Evolutionary conservation across 371 early-diverging fungal genomes (phyloP), one percentile per base, ranked within the genome.

Genomic region (Syncephalastrum contaminatum): DNA sequence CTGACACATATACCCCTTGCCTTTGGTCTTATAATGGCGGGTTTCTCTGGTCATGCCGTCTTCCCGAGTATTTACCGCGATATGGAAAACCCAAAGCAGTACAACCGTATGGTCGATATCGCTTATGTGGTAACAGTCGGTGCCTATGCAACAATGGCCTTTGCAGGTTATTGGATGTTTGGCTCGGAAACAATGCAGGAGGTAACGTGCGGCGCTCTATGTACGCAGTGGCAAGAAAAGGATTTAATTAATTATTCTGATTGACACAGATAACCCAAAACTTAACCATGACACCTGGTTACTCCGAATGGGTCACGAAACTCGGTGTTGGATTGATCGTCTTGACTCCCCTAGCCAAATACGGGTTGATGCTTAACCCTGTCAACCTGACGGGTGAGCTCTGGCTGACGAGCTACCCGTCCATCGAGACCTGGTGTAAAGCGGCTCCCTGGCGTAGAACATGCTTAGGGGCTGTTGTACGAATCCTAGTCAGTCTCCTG

Each of bases 101-200:
- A 78, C 60, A 62, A 63, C 10, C 51, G 41, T 2, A 68, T 86
- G 63, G 72, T 88, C 13, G 80, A 86, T 51, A 41, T 75, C 6
- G 75, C 87, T 1, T 90, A 84, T 59, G 21, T 65, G 1, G 47
- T 77, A 24, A 78, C 77, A 4, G 53, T 68, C 22, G 4, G 54
- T 8, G 56, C 84, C 2, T 88, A 87, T 60, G 19, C 77, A 4
- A 51, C 57, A 4, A 68, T 90, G 56, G 84, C 81, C 2, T 62
- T 66, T 15, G 54, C 67, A 49, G 88, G 90, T 16, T 90, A 88
- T 63, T 20, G 70, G 30, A 90, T 90, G 90, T 90, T 88, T 80
- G 90, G 90, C 1, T 54, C 65, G 43, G 66, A 56, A 15, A 72
- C 77, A 8, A 64, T 69, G 60, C 72, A 78, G 60, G 85, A 84